Evolutionary conservation across 2,329 filamentous ascomycete genomes (phyloP), one percentile per base, ranked within the genome.

Genomic region (Ramularia endophylla): DNA sequence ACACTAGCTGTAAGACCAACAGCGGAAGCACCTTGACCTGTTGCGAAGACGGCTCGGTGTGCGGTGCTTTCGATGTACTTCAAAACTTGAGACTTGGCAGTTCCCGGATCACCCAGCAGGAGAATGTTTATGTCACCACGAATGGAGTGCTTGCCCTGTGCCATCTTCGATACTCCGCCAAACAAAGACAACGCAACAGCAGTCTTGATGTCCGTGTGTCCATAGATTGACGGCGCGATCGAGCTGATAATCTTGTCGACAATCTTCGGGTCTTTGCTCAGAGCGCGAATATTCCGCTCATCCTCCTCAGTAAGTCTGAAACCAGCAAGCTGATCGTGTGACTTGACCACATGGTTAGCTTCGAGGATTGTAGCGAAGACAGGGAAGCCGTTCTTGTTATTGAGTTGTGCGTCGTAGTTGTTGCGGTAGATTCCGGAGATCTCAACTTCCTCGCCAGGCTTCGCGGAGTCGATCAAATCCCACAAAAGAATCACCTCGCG

Each of bases 41-140:
- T 98, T 3, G 92, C 92, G 63, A 98, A 98, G 22, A 98, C 92
- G 15, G 92, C 92, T 45, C 92, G 81, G 60, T 97, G 92, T 1
- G 92, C 92, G 4, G 90, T 95, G 72, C 95, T 95, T 66, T 98
- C 92, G 9, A 95, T 85, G 61, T 95, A 98, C 65, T 98, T 98
- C 48, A 98, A 77, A 11, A 97, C 81, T 64, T 98, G 92, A 0
- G 92, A 98, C 65, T 98, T 98, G 56, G 92, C 92, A 2, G 92
- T 98, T 72, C 92, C 92, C 0, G 92, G 92, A 58, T 98, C 92
- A 69, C 92, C 92, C 8, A 98, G 83, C 1, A 98, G 80, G 5
- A 98, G 76, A 3, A 98, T 87, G 61, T 98, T 98, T 73, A 98
- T 98, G 65, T 98, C 92, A 49, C 92, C 92, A 72, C 92, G 84